phyloP scores from a whole-genome alignment of 257 asterid genomes.

The Gentiana straminea region DNA sequence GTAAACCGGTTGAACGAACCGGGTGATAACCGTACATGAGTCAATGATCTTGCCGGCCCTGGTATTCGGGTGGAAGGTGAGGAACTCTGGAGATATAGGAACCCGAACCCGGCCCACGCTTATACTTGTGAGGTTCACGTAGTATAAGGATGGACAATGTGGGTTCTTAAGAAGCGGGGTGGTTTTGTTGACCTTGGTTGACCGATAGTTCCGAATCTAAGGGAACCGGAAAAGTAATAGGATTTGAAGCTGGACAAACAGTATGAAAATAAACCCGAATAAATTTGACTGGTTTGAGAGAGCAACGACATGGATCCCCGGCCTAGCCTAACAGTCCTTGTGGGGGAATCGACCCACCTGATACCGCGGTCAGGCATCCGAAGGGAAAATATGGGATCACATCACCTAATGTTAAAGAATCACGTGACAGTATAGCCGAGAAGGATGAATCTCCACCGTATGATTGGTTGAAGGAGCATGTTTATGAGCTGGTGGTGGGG shows the following conservation, averaged over 20 bases:
- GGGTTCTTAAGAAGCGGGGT: conserved; percentile 82
- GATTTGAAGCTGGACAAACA: conserved; percentile 79
- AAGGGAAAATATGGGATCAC: conserved; percentile 53
- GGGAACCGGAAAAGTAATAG: conserved; percentile 82
- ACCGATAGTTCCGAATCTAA: conserved; percentile 65
- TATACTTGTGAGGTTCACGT: conserved; percentile 72
- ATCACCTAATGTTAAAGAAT: conserved; percentile 50
- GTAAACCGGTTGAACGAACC: conserved; percentile 54
- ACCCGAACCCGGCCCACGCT: conserved; percentile 57
- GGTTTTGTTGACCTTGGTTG: conserved; percentile 63
- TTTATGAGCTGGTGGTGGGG: conserved; percentile 33
- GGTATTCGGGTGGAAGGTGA: conserved; percentile 48
- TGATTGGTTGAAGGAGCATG: conserved; percentile 60
- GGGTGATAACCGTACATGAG: conserved; percentile 85
- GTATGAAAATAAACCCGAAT: conserved; percentile 67
- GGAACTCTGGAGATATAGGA: conserved; percentile 47
- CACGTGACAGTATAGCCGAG: conserved; percentile 56
- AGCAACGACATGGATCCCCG: conserved; percentile 72
- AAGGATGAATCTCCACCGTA: conserved; percentile 68
- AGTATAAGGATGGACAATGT: conserved; percentile 66
- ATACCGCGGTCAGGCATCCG: conserved; percentile 54
- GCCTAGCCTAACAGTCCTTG: conserved; percentile 82
- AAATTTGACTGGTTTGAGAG: conserved; percentile 54
- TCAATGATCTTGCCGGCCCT: conserved; percentile 84
- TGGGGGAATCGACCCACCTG: conserved; percentile 63